Base-by-base conservation (phyloP, 352 stramenopile species). In the Phytophthora sp. region DNA sequence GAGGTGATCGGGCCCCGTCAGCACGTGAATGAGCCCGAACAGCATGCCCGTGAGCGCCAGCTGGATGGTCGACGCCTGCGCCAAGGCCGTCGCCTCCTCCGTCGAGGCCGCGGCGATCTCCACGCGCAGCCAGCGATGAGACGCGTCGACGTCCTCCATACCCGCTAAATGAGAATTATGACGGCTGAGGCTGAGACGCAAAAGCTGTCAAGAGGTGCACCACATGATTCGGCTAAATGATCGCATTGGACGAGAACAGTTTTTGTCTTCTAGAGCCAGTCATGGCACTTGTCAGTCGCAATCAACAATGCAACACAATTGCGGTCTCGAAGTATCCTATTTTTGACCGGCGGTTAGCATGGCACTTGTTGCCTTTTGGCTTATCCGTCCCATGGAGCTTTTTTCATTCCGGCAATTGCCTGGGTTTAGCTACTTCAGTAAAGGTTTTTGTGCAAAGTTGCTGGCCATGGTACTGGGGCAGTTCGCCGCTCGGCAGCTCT, bases 1-100 rank as follows among this genome's bases (percentile, higher is more conserved):
- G 23, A 98, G 75, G 63, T 98, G 91, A 63, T 97, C 89, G 1
- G 91, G 91, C 2, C 86, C 80, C 15, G 80, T 88, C 18, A 91
- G 57, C 31, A 91, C 82, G 61, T 91, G 82, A 42, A 90, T 72
- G 11, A 89, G 58, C 0, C 82, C 82, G 42, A 91, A 89, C 38
- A 86, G 36, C 66, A 89, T 82, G 13, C 80, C 82, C 9, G 80
- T 88, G 38, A 80, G 59, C 31, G 64, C 59, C 46, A 90, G 61
- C 51, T 80, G 66, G 4, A 73, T 16, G 8, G 62, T 23, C 5
- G 80, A 85, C 9, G 76, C 71, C 31, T 85, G 63, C 46, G 71
- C 59, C 35, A 87, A 56, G 8, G 76, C 73, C 1, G 55, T 66
- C 20, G 64, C 73, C 3, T 63, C 73, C 41, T 72, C 71, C 2